Conservation (phyloP, 148 eudicot species). For the Diospyros lotus region DNA sequence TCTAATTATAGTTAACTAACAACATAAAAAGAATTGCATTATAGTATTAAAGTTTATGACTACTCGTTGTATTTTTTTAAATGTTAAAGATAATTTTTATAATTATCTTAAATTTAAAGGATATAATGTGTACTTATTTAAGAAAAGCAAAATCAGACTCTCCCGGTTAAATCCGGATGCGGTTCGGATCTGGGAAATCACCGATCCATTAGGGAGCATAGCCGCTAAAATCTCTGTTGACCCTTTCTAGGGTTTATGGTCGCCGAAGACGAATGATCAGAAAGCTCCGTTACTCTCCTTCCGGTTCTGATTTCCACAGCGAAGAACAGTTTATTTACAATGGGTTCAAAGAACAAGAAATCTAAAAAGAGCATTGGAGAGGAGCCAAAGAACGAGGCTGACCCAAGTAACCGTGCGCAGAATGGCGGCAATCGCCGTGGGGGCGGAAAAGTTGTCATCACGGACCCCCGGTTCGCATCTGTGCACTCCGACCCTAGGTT, state of each 20-base stretch:
- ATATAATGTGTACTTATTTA: no score
- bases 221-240: neutral
- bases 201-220: neutral
- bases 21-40: no score
- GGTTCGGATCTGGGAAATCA: no score
- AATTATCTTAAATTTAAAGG: no score
- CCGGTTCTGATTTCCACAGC: neutral
- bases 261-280: neutral
- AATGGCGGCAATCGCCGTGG: constrained; percentile 2
- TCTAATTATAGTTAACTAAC: no score
- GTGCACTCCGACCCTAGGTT: constrained; percentile 78
- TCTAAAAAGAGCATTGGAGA: constrained; percentile 11
- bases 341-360: constrained; percentile 51
- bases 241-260: neutral
- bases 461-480: constrained; percentile 62
- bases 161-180: no score
- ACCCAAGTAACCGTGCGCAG: neutral
- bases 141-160: no score
- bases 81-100: no score
- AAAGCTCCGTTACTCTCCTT: neutral
- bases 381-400: neutral
- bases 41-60: no score
- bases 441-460: constrained; percentile 25
- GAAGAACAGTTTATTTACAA: neutral
- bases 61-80: no score